Base-by-base conservation (phyloP, 2,329 filamentous ascomycete genomes). In the Cytospora schulzeri region DNA sequence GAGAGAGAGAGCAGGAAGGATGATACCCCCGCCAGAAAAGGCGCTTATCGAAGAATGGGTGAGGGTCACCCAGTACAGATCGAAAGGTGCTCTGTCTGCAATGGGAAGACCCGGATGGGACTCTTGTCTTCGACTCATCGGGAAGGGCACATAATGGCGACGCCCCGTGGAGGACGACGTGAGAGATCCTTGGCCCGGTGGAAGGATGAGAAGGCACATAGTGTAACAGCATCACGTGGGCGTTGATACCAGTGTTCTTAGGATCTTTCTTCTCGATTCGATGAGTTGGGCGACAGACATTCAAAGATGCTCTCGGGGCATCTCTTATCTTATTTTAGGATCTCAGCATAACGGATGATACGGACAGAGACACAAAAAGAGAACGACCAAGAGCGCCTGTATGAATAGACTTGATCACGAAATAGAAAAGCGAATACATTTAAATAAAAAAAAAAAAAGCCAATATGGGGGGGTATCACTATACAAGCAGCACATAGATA, bases 381-480 rank as follows among this genome's bases (percentile, higher is more conserved):
- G 29, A 22, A 48, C 9, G 5, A 1, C 15, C 2, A 48, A 48
- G 45, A 48, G 45, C n/a, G 14, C n/a, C n/a, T 48, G 45, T 48
- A 48, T 48, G 45, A 48, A 48, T 22, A 48, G 8, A 48, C 6
- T 22, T 48, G 45, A 48, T 35, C 17, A 41, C 56, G 19, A 48
- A 59, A 15, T 22, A 19, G 2, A 19, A 57, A 8, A 8, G 50
- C 5, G 15, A 17, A 24, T 17, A n/a, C 19, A 12, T 29, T 8
- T 3, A n/a, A n/a, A n/a, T n/a, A n/a, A n/a, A n/a, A n/a, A n/a
- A n/a, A n/a, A n/a, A n/a, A n/a, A 41, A 35, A 28, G 54, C 24
- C n/a, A 54, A 28, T n/a, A n/a, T 31, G 38, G 28, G 51, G 35
- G 48, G 48, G 58, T 53, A 60, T 53, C 48, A 50, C 35, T 33